Evolutionary conservation across 768 basidiomycete species (phyloP).

Genomic region (Leucocoprinus birnbaumii): DNA sequence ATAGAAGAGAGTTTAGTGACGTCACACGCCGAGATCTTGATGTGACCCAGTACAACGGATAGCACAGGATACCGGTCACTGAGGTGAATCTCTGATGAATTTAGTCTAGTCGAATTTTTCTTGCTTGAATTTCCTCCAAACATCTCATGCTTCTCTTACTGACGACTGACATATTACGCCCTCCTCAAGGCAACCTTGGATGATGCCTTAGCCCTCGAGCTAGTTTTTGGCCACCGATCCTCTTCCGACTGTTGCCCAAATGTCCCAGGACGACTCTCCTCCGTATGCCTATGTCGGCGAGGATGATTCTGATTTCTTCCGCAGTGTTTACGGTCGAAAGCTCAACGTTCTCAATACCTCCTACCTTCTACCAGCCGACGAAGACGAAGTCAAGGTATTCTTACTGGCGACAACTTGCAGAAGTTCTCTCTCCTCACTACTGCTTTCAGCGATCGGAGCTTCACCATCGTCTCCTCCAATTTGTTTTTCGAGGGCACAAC

Average conservation of each 20-base stretch:
- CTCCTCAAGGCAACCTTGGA: neutral
- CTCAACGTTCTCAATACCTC: constrained; percentile 52
- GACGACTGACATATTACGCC: neutral
- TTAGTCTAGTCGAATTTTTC: neutral
- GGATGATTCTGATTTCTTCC: constrained; percentile 48
- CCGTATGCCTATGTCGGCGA: constrained; percentile 24
- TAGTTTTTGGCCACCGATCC: neutral
- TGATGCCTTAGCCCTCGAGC: constrained; percentile 5
- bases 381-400: constrained; percentile 59
- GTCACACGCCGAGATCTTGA: neutral
- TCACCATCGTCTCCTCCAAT: constrained; percentile 64
- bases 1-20: neutral
- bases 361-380: constrained; percentile 66
- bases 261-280: neutral
- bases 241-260: neutral
- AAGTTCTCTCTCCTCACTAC: neutral
- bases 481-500: constrained; percentile 59
- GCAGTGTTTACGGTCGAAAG: constrained; percentile 45
- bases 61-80: neutral
- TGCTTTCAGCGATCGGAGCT: constrained; percentile 53
- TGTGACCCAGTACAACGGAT: neutral
- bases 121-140: neutral
- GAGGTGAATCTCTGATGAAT: neutral
- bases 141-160: constrained; percentile 1
- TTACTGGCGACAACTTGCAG: constrained; percentile 8